Percentiles rank a stretch among this genome's conserved stretches.
Evolutionary conservation across 805 yeast genomes (phyloP).

Genomic region (Kodamaea restingae): DNA sequence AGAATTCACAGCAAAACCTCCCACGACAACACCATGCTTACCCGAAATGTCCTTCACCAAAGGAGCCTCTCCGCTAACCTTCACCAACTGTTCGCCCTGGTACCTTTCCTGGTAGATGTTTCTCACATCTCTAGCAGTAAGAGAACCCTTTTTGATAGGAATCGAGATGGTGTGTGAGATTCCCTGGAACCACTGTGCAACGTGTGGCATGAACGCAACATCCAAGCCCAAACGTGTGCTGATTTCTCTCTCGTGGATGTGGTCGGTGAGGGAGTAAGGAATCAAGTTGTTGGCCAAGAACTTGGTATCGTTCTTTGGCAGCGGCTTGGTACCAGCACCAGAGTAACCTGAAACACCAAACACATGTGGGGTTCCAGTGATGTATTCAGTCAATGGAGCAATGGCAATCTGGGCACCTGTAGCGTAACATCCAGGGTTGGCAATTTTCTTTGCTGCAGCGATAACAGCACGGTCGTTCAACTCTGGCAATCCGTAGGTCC

Average conservation of each 20-base stretch:
- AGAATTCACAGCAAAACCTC: constrained; percentile 92
- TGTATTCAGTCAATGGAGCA: constrained; percentile 72
- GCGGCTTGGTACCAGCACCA: constrained; percentile 99
- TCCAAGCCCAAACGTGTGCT: constrained; percentile 71
- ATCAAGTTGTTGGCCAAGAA: constrained; percentile 77
- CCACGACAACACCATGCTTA: constrained; percentile 91
- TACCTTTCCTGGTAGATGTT: constrained; percentile 84
- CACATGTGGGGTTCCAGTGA: constrained; percentile 71
- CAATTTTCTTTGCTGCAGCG: constrained; percentile 69
- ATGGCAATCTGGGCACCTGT: constrained; percentile 91
- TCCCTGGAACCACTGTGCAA: constrained; percentile 99
- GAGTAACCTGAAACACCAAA: constrained; percentile 98
- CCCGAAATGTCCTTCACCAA: constrained; percentile 87
- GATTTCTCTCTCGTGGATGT: constrained; percentile 93
- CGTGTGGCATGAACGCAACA: constrained; percentile 94
- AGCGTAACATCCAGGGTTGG: constrained; percentile 99
- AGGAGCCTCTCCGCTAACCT: constrained; percentile 89
- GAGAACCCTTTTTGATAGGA: constrained; percentile 64
- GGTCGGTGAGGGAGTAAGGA: constrained; percentile 95
- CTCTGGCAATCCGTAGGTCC: constrained; percentile 97
- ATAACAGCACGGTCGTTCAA: constrained; percentile 65
- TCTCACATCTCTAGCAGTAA: constrained; percentile 79
- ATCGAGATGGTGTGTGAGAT: constrained; percentile 88
- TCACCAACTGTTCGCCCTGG: constrained; percentile 79
- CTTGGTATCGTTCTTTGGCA: constrained; percentile 85